phyloP scores from a whole-genome alignment of 164 flowering plant genomes.

The Stephania japonica region DNA sequence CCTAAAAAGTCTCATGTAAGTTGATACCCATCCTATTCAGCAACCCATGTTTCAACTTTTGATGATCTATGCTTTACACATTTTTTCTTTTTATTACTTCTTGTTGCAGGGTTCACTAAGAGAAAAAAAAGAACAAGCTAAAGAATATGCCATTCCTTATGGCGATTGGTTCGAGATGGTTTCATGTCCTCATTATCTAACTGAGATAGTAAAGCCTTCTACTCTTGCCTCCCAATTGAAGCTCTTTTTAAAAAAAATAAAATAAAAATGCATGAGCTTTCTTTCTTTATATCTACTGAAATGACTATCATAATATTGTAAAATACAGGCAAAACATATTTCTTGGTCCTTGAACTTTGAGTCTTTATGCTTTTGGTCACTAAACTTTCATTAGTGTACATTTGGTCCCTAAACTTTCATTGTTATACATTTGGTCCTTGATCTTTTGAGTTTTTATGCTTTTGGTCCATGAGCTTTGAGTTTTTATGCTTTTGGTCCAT shows the following conservation, averaged over 20 bases:
- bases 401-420: no score
- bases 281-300: not conserved
- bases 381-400: no score
- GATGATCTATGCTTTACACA: not conserved
- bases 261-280: not conserved
- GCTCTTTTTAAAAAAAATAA: no score
- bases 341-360: no score
- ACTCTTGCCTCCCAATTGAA: conserved; percentile 6
- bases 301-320: no score
- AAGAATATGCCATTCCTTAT: conserved; percentile 62
- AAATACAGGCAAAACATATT: no score
- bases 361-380: no score
- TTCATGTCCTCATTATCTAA: conserved; percentile 86
- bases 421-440: no score
- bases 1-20: no score
- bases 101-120: conserved; percentile 62
- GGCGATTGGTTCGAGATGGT: conserved; percentile 93
- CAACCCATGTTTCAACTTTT: not conserved
- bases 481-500: no score
- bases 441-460: no score
- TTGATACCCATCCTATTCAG: not conserved
- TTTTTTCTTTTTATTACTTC: not conserved
- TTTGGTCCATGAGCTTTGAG: no score
- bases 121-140: conserved; percentile 24
- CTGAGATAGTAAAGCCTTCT: conserved; percentile 68